These are phyloP conservation scores for Lepiota venenata DNA, from an alignment of 768 basidiomycete genomes.

Conservation along the genomic window DNA sequence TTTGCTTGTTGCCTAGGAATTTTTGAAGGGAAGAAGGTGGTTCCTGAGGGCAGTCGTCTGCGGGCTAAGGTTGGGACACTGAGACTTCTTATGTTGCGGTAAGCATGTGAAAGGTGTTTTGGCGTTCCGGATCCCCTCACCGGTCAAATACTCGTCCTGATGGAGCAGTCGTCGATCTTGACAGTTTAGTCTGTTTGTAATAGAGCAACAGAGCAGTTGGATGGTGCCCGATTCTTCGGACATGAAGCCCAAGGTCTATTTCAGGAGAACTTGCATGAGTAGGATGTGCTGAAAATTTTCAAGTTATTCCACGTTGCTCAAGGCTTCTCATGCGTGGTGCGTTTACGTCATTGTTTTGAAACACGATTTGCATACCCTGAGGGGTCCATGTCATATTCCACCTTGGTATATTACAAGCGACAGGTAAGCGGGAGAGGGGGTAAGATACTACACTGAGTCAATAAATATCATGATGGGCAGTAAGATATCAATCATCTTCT, in stretches of 20 bases:
- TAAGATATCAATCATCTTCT: conserved; percentile 13
- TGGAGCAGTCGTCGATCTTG: too few relatives aligned
- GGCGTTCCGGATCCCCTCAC: too few relatives aligned
- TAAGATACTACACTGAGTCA: conserved; percentile 6
- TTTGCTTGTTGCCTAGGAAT: too few relatives aligned
- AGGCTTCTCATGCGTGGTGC: neutral
- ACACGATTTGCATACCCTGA: too few relatives aligned
- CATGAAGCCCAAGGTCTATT: conserved; percentile 3
- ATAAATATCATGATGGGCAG: conserved; percentile 4
- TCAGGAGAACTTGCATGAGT: conserved; percentile 1
- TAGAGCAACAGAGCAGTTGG: neutral
- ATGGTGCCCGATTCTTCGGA: neutral
- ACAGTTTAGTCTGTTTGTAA: too few relatives aligned
- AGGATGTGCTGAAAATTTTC: neutral
- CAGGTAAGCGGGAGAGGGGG: neutral
- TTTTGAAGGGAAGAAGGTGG: too few relatives aligned
- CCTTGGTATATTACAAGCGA: conserved; percentile 11
- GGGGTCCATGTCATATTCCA: neutral
- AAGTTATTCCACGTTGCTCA: neutral
- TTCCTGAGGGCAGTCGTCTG: too few relatives aligned
- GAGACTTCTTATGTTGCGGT: too few relatives aligned
- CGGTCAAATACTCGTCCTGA: too few relatives aligned
- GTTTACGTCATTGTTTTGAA: neutral
- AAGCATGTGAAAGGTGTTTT: too few relatives aligned
- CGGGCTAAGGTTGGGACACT: too few relatives aligned